Evolutionary conservation across 768 basidiomycete species (phyloP).

Genomic region (Boletus reticuloceps): DNA sequence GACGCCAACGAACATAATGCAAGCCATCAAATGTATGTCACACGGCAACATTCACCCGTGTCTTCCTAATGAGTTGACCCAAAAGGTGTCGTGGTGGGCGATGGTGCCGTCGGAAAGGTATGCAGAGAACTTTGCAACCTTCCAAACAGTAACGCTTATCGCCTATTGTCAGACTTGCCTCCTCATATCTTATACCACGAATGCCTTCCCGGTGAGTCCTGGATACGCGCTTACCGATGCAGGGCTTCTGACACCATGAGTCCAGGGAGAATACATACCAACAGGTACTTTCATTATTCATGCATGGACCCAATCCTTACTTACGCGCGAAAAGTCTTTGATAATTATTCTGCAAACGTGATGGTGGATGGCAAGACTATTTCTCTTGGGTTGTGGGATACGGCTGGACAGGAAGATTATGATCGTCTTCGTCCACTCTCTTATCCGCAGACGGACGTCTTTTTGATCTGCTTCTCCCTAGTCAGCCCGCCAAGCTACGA

Average conservation of each 20-base stretch:
- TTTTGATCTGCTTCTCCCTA: slow-evolving; percentile 98
- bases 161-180: slow-evolving; percentile 77
- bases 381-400: slow-evolving; percentile 98
- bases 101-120: slow-evolving; percentile 98
- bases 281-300: slow-evolving; percentile 56
- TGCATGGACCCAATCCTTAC: slow-evolving; percentile 1
- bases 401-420: slow-evolving; percentile 99
- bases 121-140: slow-evolving; percentile 25
- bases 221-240: slow-evolving; percentile 12
- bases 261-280: slow-evolving; percentile 93
- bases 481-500: slow-evolving; percentile 98
- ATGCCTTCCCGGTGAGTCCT: slow-evolving; percentile 84
- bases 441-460: slow-evolving; percentile 99
- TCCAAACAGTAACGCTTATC: slow-evolving; percentile 11
- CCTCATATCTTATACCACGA: slow-evolving; percentile 98
- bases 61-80: slow-evolving; percentile 31
- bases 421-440: slow-evolving; percentile 96
- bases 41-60: slow-evolving; percentile 6
- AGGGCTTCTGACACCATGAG: slow-evolving; percentile 15
- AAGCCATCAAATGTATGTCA: slow-evolving; percentile 87
- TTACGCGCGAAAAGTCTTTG: slow-evolving; percentile 66
- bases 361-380: slow-evolving; percentile 99
- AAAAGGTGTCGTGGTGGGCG: slow-evolving; percentile 94
- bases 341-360: slow-evolving; percentile 98
- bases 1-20: slow-evolving; percentile 48